phyloP scores from a whole-genome alignment of 768 basidiomycete species.

The Chalciporus sphaerocephalus region DNA sequence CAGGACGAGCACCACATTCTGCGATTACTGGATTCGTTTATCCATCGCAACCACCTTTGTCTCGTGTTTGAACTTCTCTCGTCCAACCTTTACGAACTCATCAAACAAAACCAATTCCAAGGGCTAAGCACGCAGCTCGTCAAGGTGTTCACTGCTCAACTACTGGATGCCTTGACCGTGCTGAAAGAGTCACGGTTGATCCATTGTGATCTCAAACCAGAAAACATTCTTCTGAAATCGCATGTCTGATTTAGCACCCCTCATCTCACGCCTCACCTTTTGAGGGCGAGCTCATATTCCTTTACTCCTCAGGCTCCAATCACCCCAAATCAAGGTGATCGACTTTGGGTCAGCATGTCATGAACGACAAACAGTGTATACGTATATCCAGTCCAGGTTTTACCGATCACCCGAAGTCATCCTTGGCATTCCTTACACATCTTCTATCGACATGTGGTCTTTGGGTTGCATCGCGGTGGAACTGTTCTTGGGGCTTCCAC shows the following conservation, averaged over 20 bases:
- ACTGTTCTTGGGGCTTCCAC: constrained; percentile 90
- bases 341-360: constrained; percentile 99
- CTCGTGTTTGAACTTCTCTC: constrained; percentile 97
- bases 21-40: constrained; percentile 92
- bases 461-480: constrained; percentile 98
- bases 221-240: constrained; percentile 97
- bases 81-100: constrained; percentile 96
- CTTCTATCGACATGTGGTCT: constrained; percentile 99
- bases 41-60: constrained; percentile 93
- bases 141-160: constrained; percentile 96
- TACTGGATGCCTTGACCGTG: constrained; percentile 87
- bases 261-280: constrained; percentile 1
- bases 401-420: constrained; percentile 98
- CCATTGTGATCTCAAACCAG: constrained; percentile 98
- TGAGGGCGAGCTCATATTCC: background rate
- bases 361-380: constrained; percentile 99
- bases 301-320: constrained; percentile 64
- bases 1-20: constrained; percentile 96
- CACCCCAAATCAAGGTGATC: constrained; percentile 97
- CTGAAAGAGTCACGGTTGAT: constrained; percentile 95
- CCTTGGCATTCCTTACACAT: constrained; percentile 89
- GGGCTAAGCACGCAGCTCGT: constrained; percentile 95
- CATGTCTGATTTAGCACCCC: constrained; percentile 32
- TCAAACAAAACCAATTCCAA: constrained; percentile 99
- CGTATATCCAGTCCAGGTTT: constrained; percentile 98